These are phyloP conservation scores for Bryum argenteum DNA, from an alignment of 225 moss, liverwort and hornwort species.

Conservation along the genomic window DNA sequence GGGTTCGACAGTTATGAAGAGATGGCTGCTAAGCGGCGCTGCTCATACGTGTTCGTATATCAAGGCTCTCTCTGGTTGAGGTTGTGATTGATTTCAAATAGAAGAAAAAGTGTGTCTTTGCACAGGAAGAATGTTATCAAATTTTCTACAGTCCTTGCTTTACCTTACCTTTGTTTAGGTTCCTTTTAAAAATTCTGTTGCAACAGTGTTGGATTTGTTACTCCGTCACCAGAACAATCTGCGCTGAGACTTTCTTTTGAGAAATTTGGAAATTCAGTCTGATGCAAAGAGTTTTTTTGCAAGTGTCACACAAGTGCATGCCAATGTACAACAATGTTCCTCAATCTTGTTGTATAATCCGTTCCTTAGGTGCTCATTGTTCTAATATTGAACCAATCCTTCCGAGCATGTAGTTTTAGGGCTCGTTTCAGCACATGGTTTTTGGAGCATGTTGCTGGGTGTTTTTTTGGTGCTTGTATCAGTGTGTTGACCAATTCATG, in stretches of 20 bases:
- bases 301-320: constrained; percentile 17
- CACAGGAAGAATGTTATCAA: constrained; percentile 40
- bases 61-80: constrained; percentile 40
- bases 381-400: too few species aligned
- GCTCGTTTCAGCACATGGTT: too few species aligned
- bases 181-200: constrained; percentile 43
- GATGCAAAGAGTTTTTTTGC: constrained; percentile 41
- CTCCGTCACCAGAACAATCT: constrained; percentile 54
- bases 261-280: constrained; percentile 45
- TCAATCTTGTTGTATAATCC: too few species aligned
- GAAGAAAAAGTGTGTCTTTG: constrained; percentile 37
- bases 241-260: constrained; percentile 53
- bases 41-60: constrained; percentile 47
- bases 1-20: constrained; percentile 42
- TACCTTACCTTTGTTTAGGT: constrained; percentile 48
- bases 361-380: too few species aligned
- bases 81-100: constrained; percentile 56
- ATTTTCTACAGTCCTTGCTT: constrained; percentile 46
- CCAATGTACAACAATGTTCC: constrained; percentile 3
- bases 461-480: too few species aligned
- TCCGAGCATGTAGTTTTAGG: too few species aligned
- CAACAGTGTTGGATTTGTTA: constrained; percentile 47
- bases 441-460: too few species aligned
- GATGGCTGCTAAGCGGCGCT: constrained; percentile 52
- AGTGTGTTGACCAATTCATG: too few species aligned